Evolutionary conservation across 2,329 filamentous ascomycete genomes (phyloP).

Genomic region (Phaeosphaeriaceae sp.): DNA sequence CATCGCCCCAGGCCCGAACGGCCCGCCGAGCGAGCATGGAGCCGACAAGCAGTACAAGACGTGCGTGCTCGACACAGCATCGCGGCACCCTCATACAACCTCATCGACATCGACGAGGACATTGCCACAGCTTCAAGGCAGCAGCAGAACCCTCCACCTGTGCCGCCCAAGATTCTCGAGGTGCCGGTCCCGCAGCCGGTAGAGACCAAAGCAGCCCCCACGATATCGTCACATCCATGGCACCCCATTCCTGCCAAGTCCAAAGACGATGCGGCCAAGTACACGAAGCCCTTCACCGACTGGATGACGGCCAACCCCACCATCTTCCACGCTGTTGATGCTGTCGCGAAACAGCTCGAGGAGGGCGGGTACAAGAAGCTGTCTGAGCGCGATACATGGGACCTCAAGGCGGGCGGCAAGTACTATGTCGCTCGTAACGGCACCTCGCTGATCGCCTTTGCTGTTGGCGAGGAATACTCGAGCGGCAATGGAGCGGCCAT

Average conservation of each 20-base stretch:
- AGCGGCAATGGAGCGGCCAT: conserved; percentile 88
- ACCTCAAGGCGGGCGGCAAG: conserved; percentile 80
- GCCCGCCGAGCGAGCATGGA: conserved; percentile 16
- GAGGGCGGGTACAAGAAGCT: conserved; percentile 79
- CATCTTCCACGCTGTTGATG: conserved; percentile 86
- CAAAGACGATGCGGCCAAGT: conserved; percentile 53
- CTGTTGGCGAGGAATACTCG: conserved; percentile 80
- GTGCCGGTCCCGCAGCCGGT: conserved; percentile 16
- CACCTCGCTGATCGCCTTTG: conserved; percentile 84
- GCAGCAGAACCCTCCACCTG: conserved; percentile 46
- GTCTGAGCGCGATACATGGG: conserved; percentile 84
- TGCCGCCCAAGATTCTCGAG: conserved; percentile 48
- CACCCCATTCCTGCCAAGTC: conserved; percentile 21
- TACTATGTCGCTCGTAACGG: conserved; percentile 90
- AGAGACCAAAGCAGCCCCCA: conserved; percentile 11
- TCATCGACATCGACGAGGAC: conserved; percentile 44
- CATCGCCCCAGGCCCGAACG: conserved; percentile 30
- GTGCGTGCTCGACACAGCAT: conserved; percentile 39
- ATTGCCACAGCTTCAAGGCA: conserved; percentile 21
- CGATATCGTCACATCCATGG: conserved; percentile 27
- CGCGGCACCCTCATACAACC: conserved; percentile 36
- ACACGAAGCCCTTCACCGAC: conserved; percentile 83
- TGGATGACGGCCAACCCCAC: conserved; percentile 93
- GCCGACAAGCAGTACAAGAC: conserved; percentile 12
- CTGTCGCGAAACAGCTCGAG: conserved; percentile 77